Base-by-base conservation (phyloP, 257 asterid genomes). In the Ophiorrhiza pumila region DNA sequence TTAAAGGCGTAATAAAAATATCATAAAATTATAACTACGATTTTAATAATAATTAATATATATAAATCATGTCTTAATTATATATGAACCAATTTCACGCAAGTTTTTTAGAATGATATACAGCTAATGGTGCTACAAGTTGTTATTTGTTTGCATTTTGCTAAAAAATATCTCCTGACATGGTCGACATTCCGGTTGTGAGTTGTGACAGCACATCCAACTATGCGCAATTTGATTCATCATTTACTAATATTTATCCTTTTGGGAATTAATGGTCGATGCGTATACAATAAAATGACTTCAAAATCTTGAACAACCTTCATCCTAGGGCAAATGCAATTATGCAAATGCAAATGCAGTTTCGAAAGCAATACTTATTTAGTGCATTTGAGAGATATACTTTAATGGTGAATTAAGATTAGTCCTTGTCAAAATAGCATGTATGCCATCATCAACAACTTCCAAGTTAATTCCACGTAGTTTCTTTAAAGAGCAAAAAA, bases 151-250 rank as follows among this genome's bases (percentile, higher is more conserved):
- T 8, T 71, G 52, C 18, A 60, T 39, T 42, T 45, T 53, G 60
- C 58, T 31, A 12, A 75, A 47, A 57, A 63, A 66, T 66, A 23
- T 58, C 68, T 61, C 20, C 39, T 29, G 57, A n/a, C 39, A 39
- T n/a, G n/a, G n/a, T n/a, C 56, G 27, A 11, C 31, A 9, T 18
- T 32, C 22, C 18, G 18, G n/a, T 52, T 22, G 58, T 52, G 7
- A 49, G 68, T 67, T 42, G 60, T 68, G 69, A 75, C 62, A 67
- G 63, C 41, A 67, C 56, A 11, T 59, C n/a, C 11, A 35, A 62
- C 52, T 27, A 8, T 12, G 18, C 20, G 31, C 12, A 14, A 4
- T 66, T 11, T 42, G n/a, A 43, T n/a, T 43, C 14, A 25, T 25
- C 1, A 43, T 27, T n/a, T 23, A 39, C 55, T 14, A 4, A 56